phyloP scores from a whole-genome alignment of 257 asterid species.

The Nicotiana obtusifolia region DNA sequence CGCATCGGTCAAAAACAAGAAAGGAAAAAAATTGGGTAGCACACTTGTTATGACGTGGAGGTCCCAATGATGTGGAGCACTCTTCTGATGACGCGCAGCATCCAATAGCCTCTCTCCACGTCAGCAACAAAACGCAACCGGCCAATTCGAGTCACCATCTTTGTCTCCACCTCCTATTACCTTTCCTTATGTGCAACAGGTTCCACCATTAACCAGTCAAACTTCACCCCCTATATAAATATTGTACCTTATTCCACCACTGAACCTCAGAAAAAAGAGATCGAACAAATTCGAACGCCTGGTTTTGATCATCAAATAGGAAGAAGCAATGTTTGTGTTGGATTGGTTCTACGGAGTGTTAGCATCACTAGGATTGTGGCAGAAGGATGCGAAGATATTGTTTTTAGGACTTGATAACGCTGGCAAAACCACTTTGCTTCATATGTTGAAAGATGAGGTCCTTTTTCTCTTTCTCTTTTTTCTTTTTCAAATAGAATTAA shows the following conservation, averaged over 20 bases:
- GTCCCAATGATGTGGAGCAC: not conserved
- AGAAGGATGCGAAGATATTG: constrained; percentile 48
- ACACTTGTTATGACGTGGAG: not conserved
- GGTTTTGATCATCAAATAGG: too few species aligned
- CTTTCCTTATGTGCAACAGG: not conserved
- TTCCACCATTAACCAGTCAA: constrained; percentile 5
- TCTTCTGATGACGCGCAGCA: constrained; percentile 18
- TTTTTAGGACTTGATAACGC: constrained; percentile 51
- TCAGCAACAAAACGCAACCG: constrained; percentile 5
- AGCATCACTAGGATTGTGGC: constrained; percentile 31
- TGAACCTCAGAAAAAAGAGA: not conserved
- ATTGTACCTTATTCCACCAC: not conserved
- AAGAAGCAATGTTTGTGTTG: constrained; percentile 29
- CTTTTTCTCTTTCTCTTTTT: not conserved
- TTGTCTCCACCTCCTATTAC: not conserved
- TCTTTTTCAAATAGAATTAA: not conserved
- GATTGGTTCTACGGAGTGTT: constrained; percentile 47
- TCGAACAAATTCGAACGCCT: not conserved
- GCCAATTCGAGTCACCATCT: not conserved
- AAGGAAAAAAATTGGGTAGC: not conserved
- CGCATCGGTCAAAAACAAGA: not conserved
- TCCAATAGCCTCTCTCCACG: constrained; percentile 22
- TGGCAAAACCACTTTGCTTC: constrained; percentile 51
- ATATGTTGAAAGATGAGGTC: constrained; percentile 49
- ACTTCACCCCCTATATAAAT: not conserved